Evolutionary conservation across 768 basidiomycete genomes (phyloP), one percentile per base, ranked within the genome.

Genomic region (Boletales sp.): DNA sequence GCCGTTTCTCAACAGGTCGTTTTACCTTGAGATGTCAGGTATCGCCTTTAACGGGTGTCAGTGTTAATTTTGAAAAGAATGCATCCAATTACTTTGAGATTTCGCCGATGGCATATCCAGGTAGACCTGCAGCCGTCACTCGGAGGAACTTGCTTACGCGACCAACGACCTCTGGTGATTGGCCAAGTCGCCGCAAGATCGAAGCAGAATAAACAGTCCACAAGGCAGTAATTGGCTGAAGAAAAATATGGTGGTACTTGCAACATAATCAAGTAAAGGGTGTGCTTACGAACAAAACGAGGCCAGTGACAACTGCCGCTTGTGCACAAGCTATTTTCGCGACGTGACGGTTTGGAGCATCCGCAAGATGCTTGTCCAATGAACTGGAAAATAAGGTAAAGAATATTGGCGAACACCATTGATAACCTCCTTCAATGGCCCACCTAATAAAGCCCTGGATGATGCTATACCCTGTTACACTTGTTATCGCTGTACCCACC

Each of bases 61-160:
- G 49, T 19, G 42, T 4, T 13, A 5, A 17, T 40, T 10, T 19
- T 36, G 5, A 33, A 42, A 10, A 40, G 13, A 19, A 36, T 25
- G 30, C 8, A 21, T 9, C 1, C 2, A 21, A 45, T 53, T 47
- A 71, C 69, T 74, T 74, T 25, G 72, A 60, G 46, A 78, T 63
- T 46, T 70, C 64, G 34, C 73, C 70, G 31, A 72, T 67, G 11
- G 69, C 73, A 56, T 78, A 78, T 18, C 76, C 76, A 3, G 75
- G 78, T 33, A 78, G 64, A 42, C 76, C 75, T 28, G 75, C 53
- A 11, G 65, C 67, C 8, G 73, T 57, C 53, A 68, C 63, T 34
- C 57, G 61, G 3, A 79, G 67, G 50, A 77, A 79, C 25, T 67
- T 14, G 9, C 67, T 65, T 6, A 78, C 77, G 3, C 61, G 59